These are phyloP conservation scores for Nadsonia fulvescens DNA, from an alignment of 805 yeast genomes.

Conservation along the genomic window DNA sequence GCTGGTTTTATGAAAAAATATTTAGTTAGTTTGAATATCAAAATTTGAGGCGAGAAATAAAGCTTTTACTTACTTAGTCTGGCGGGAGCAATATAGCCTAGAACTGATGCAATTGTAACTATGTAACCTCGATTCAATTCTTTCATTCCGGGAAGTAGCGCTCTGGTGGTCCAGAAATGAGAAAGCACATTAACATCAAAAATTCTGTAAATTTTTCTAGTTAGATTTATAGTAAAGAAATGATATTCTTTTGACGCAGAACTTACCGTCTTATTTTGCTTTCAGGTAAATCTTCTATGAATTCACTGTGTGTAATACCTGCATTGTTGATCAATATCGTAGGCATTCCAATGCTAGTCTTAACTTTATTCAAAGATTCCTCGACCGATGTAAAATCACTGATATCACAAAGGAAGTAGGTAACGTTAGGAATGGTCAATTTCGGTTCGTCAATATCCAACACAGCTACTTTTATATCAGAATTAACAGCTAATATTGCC, in stretches of 20 bases:
- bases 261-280: no score
- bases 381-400: conserved; percentile 30
- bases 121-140: conserved; percentile 46
- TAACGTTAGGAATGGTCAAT: conserved; percentile 24
- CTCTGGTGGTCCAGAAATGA: conserved; percentile 48
- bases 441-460: conserved; percentile 38
- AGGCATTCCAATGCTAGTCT: conserved; percentile 34
- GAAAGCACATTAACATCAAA: conserved; percentile 55
- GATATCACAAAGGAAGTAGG: conserved; percentile 56
- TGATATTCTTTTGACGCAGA: no score
- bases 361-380: conserved; percentile 24
- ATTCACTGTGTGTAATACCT: conserved; percentile 44
- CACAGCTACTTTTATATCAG: conserved; percentile 36
- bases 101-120: conserved; percentile 65
- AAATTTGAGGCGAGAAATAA: conserved; percentile 1
- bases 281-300: conserved; percentile 33
- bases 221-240: no score
- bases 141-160: conserved; percentile 61
- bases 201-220: conserved; percentile 43
- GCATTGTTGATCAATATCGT: conserved; percentile 74
- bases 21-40: neutral
- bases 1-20: conserved; percentile 15
- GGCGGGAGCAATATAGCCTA: conserved; percentile 78
- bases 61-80: conserved; percentile 34
- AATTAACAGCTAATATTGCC: conserved; percentile 22